These are phyloP conservation scores for Diplotaxis tenuifolia DNA, from an alignment of 345 rosid genomes.

Conservation along the genomic window DNA sequence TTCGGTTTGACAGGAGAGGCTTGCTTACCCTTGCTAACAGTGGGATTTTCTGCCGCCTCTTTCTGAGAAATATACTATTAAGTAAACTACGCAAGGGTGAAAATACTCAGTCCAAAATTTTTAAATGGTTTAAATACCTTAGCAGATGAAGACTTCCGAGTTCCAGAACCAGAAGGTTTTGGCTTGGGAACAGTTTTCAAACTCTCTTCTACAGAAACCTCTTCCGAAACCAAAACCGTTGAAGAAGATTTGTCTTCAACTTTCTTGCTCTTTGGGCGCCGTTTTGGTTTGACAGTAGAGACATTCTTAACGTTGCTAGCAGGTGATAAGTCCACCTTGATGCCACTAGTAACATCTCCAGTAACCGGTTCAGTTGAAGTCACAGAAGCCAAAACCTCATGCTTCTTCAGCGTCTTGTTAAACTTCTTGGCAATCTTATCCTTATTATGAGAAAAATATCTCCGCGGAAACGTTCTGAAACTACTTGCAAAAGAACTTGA, in stretches of 20 bases:
- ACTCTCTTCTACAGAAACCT: slow-evolving; percentile 35
- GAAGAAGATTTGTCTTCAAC: slow-evolving; percentile 37
- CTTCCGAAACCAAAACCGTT: slow-evolving; percentile 28
- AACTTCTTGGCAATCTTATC: slow-evolving; percentile 19
- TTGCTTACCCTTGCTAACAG: slow-evolving; percentile 21
- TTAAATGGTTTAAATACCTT: slow-evolving; percentile 43
- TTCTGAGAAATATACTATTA: slow-evolving; percentile 48
- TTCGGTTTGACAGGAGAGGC: slow-evolving; percentile 38
- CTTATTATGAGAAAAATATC: slow-evolving; percentile 44
- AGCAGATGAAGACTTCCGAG: slow-evolving; percentile 24
- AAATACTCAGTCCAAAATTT: slow-evolving; percentile 8
- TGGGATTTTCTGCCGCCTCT: slow-evolving; percentile 18
- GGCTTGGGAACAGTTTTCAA: slow-evolving; percentile 29
- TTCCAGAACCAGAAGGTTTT: slow-evolving; percentile 35
- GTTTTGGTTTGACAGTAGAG: slow-evolving; percentile 34
- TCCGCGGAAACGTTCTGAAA: slow-evolving; percentile 27
- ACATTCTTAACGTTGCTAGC: background rate
- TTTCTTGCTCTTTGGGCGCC: slow-evolving; percentile 46
- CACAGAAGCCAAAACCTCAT: slow-evolving; percentile 40
- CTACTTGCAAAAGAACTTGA: slow-evolving; percentile 28
- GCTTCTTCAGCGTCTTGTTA: slow-evolving; percentile 39
- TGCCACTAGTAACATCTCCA: slow-evolving; percentile 32
- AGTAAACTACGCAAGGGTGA: slow-evolving; percentile 23
- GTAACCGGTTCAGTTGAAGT: slow-evolving; percentile 31
- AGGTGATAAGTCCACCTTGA: slow-evolving; percentile 25